Evolutionary conservation across 1,284 basidiomycete species (phyloP).

Genomic region (Bjerkandera adusta): DNA sequence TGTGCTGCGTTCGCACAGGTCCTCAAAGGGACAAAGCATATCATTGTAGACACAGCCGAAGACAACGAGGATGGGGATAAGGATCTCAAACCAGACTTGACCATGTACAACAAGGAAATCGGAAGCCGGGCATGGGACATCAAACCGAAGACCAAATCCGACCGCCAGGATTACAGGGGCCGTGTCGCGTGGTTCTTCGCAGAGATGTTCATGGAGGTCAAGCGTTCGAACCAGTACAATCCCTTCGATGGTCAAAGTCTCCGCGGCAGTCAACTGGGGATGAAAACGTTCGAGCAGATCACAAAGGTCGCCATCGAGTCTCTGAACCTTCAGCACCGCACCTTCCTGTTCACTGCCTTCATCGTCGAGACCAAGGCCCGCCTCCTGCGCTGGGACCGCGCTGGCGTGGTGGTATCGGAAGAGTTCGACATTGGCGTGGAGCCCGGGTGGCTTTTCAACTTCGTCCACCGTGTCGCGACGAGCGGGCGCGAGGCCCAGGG

Average conservation of each 20-base stretch:
- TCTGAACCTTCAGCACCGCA: neutral
- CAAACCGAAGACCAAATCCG: neutral
- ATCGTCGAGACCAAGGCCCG: neutral
- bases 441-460: no score
- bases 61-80: no score
- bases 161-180: neutral
- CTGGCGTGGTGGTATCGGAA: neutral
- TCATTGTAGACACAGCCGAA: no score
- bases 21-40: no score
- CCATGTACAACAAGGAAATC: no score
- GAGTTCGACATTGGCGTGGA: no score
- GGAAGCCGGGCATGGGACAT: neutral
- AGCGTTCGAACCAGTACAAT: neutral
- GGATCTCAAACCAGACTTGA: no score
- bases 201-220: neutral
- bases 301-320: neutral
- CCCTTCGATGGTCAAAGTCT: neutral
- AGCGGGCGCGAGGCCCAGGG: no score
- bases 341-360: neutral
- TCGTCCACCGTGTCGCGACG: no score
- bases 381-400: neutral
- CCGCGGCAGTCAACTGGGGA: no score
- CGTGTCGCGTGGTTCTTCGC: neutral
- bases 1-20: no score
- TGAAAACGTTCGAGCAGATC: no score